A percentile compares a stretch with the other conserved stretches of the same genome.
phyloP scores from a whole-genome alignment of 371 early-diverging fungal genomes.

The Syncephalastrum monosporum region DNA sequence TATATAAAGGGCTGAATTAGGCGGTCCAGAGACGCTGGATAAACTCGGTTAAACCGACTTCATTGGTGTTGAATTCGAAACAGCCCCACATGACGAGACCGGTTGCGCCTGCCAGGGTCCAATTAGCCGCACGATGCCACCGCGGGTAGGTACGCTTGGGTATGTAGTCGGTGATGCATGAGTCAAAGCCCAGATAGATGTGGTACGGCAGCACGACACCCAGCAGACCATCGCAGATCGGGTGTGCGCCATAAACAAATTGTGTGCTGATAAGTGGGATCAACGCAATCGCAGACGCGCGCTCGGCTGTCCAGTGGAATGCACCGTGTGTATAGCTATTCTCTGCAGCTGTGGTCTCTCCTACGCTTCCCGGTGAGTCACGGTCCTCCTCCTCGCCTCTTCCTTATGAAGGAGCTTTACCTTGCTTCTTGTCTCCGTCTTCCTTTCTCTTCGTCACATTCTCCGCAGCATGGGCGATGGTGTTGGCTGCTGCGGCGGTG shows the following conservation, averaged over 20 bases:
- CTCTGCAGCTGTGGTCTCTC: slow-evolving; percentile 7
- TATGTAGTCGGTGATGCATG: slow-evolving; percentile 81
- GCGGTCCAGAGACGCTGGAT: slow-evolving; percentile 80
- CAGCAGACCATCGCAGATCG: slow-evolving; percentile 82
- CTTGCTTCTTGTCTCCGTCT: too few species aligned
- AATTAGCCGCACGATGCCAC: slow-evolving; percentile 58
- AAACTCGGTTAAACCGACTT: slow-evolving; percentile 91
- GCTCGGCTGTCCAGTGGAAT: slow-evolving; percentile 63
- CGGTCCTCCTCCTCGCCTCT: not conserved
- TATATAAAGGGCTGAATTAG: slow-evolving; percentile 21
- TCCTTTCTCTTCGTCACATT: too few species aligned
- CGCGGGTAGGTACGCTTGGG: slow-evolving; percentile 67
- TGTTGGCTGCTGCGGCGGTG: too few species aligned
- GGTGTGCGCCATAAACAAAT: slow-evolving; percentile 75
- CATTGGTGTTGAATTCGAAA: slow-evolving; percentile 93
- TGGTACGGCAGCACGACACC: slow-evolving; percentile 91
- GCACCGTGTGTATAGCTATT: slow-evolving; percentile 28
- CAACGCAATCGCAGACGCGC: slow-evolving; percentile 72
- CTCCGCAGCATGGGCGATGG: too few species aligned
- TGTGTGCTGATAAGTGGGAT: slow-evolving; percentile 79
- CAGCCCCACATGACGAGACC: slow-evolving; percentile 82
- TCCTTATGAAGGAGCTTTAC: not conserved
- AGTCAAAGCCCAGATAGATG: slow-evolving; percentile 77
- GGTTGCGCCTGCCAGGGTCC: slow-evolving; percentile 66
- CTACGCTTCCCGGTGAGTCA: too few species aligned